Conservation (phyloP, 495 filamentous ascomycete genomes). For the Penicillium fimorum region DNA sequence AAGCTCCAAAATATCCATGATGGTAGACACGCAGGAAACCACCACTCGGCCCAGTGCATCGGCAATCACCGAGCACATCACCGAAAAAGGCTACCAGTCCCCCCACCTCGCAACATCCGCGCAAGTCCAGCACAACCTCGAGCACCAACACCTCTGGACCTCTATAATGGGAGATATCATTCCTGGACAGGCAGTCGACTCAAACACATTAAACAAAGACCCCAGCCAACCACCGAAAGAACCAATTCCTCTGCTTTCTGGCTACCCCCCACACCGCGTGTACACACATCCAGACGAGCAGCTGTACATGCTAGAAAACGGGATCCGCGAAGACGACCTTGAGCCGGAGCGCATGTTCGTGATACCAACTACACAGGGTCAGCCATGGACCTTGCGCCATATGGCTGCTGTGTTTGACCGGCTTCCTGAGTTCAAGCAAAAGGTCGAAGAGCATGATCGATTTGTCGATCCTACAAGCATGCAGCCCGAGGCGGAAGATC, state of each 20-base stretch:
- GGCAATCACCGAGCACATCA: conserved; percentile 36
- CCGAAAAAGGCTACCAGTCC: conserved; percentile 21
- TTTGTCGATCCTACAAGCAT: neutral
- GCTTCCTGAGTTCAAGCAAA: conserved; percentile 40
- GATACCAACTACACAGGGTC: conserved; percentile 74
- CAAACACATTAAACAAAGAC: conserved; percentile 13
- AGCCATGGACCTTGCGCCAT: conserved; percentile 75
- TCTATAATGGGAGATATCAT: conserved; percentile 42
- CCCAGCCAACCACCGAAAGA: conserved; percentile 15
- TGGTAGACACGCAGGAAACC: conserved; percentile 12
- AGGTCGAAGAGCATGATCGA: conserved; percentile 29
- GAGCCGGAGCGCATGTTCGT: conserved; percentile 76
- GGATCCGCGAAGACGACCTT: conserved; percentile 46
- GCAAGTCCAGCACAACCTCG: conserved; percentile 75
- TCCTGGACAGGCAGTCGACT: conserved; percentile 47
- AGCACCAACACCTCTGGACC: conserved; percentile 86
- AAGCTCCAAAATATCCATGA: conserved; percentile 4
- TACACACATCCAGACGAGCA: conserved; percentile 96
- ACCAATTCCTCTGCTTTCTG: conserved; percentile 66
- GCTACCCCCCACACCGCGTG: conserved; percentile 79
- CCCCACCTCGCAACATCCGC: conserved; percentile 54
- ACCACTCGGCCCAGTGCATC: conserved; percentile 22
- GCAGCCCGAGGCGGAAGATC: neutral
- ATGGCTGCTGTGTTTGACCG: conserved; percentile 82
- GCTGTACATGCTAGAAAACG: conserved; percentile 66